Evolutionary conservation across 2,329 filamentous ascomycete species (phyloP).

Genomic region (Penicillium sp.): DNA sequence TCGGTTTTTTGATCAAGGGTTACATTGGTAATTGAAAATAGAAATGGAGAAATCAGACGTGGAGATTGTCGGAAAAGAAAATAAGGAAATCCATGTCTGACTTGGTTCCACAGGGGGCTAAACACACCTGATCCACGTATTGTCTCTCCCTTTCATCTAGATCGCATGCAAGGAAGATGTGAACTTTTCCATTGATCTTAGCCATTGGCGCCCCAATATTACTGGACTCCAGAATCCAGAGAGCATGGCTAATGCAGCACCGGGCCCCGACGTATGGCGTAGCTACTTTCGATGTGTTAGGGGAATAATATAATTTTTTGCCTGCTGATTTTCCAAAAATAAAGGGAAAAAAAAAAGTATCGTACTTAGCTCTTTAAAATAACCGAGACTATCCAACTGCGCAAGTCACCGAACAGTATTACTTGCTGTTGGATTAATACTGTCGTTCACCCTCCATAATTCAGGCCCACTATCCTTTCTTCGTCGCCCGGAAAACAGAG

Average conservation of each 20-base stretch:
- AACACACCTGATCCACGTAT: conserved; percentile 16
- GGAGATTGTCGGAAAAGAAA: not conserved
- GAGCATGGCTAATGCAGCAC: conserved; percentile 24
- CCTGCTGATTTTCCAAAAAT: not conserved
- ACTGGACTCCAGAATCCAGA: not conserved
- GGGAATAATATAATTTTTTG: not conserved
- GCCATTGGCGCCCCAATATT: conserved; percentile 10
- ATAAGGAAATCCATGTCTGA: conserved; percentile 13
- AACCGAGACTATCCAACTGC: conserved; percentile 17
- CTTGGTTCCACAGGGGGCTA: conserved; percentile 25
- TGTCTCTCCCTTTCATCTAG: conserved; percentile 22
- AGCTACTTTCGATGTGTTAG: conserved; percentile 14
- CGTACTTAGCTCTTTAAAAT: conserved; percentile 18
- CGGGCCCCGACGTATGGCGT: conserved; percentile 21
- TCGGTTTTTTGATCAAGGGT: conserved; percentile 1
- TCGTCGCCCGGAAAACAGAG: conserved; percentile 3
- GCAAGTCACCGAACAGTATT: conserved; percentile 3
- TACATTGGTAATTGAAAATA: conserved; percentile 6
- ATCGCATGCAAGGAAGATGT: conserved; percentile 29
- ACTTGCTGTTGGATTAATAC: conserved; percentile 14
- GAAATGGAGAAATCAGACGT: not conserved
- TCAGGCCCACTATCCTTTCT: conserved; percentile 2
- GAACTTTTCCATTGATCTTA: conserved; percentile 12
- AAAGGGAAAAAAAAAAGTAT: conserved; percentile 2
- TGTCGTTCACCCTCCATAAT: conserved; percentile 7